phyloP scores from a whole-genome alignment of 441 rosid species.

The Syzygium syzygioides region DNA sequence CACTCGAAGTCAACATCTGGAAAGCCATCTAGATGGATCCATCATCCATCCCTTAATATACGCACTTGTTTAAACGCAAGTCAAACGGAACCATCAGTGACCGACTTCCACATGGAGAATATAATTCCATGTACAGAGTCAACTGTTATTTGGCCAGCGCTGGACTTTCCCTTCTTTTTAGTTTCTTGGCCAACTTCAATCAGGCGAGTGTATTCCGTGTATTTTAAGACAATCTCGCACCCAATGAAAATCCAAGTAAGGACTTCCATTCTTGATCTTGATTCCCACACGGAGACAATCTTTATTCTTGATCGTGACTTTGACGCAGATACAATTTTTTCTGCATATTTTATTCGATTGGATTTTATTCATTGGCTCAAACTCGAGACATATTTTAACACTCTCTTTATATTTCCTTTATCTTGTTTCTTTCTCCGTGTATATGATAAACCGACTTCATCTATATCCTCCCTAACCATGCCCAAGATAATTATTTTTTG shows the following conservation, averaged over 20 bases:
- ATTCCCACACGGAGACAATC: not conserved
- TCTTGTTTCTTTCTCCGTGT: not conserved
- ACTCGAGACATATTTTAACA: not conserved
- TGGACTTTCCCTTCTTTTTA: not conserved
- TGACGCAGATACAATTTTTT: not conserved
- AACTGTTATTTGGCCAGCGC: not conserved
- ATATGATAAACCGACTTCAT: not conserved
- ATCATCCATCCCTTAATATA: not conserved
- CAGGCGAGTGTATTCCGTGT: not conserved
- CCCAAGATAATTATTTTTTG: not conserved
- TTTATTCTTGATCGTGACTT: not conserved
- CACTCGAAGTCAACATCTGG: not conserved
- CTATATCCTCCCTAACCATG: not conserved
- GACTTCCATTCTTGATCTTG: not conserved
- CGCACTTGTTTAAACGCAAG: not conserved
- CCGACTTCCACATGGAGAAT: too few species aligned
- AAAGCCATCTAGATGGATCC: not conserved
- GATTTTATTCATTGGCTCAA: not conserved
- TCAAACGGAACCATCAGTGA: too few species aligned
- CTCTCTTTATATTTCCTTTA: not conserved
- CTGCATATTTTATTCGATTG: accelerated
- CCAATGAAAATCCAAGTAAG: not conserved
- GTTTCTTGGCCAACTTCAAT: not conserved
- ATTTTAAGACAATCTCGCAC: not conserved
- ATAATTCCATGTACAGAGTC: not conserved